phyloP scores from a whole-genome alignment of 441 rosid species.

The Gossypium lobatum region DNA sequence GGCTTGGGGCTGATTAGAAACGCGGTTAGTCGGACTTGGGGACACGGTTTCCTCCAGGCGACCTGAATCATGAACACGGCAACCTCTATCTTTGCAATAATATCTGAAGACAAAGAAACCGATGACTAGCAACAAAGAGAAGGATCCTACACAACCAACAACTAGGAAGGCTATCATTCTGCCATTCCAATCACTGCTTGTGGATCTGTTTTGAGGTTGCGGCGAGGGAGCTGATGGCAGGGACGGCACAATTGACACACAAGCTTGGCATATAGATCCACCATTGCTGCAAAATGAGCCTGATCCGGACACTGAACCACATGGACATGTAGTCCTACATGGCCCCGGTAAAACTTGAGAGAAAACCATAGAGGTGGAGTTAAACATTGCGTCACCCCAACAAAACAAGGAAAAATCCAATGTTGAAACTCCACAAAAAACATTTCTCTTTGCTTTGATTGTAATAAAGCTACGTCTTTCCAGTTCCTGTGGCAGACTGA shows the following conservation, averaged over 20 bases:
- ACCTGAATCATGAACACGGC: conserved; percentile 70
- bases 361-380: conserved; percentile 24
- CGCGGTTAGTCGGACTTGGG: not conserved
- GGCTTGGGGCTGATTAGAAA: not conserved
- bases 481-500: conserved; percentile 32
- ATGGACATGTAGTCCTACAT: conserved; percentile 30
- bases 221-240: not conserved
- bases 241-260: not conserved
- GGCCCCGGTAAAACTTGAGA: conserved; percentile 39
- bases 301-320: conserved; percentile 21
- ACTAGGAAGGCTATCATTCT: conserved; percentile 45
- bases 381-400: conserved; percentile 40
- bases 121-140: conserved; percentile 27
- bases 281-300: conserved; percentile 24
- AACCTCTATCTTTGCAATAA: conserved; percentile 35
- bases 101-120: conserved; percentile 34
- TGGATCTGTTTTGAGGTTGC: not conserved
- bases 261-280: conserved; percentile 24
- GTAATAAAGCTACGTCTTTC: conserved; percentile 17
- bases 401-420: conserved; percentile 34
- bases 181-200: conserved; percentile 25
- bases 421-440: conserved; percentile 47
- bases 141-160: conserved; percentile 62
- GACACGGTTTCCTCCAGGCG: conserved; percentile 35
- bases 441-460: conserved; percentile 40